Conservation (phyloP, 495 filamentous ascomycete genomes). For the Barbatosphaeria neglecta region DNA sequence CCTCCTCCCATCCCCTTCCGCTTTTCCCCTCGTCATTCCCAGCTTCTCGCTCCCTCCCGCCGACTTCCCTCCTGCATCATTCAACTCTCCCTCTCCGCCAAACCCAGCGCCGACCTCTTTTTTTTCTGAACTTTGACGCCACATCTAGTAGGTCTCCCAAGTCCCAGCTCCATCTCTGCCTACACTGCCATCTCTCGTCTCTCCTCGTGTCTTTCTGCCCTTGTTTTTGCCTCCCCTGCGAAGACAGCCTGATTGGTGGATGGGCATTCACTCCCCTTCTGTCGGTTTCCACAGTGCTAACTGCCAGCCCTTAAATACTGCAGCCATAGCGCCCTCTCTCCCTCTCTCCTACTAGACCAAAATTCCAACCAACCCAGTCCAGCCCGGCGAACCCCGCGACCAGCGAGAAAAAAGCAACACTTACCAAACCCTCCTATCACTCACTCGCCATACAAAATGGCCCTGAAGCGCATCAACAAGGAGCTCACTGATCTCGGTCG, state of each 20-base stretch:
- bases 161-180: too few species aligned
- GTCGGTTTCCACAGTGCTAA: constrained; percentile 6
- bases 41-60: neutral
- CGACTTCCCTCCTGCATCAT: neutral
- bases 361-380: neutral
- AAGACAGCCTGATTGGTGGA: neutral
- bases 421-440: too few species aligned
- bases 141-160: neutral
- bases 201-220: constrained; percentile 15
- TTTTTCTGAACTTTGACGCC: too few species aligned
- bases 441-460: constrained; percentile 54
- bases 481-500: constrained; percentile 98
- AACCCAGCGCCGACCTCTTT: neutral
- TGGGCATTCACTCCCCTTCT: constrained; percentile 3
- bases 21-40: neutral
- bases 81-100: neutral
- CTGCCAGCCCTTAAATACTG: constrained; percentile 2
- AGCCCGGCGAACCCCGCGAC: too few species aligned
- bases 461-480: constrained; percentile 99
- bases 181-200: neutral
- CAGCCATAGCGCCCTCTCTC: constrained; percentile 5
- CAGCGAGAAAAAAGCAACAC: too few species aligned
- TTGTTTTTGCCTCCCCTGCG: neutral
- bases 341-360: constrained; percentile 3
- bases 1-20: neutral